Evolutionary conservation across 2,329 filamentous ascomycete genomes (phyloP).

Genomic region (Bimuria novae-zelandiae): DNA sequence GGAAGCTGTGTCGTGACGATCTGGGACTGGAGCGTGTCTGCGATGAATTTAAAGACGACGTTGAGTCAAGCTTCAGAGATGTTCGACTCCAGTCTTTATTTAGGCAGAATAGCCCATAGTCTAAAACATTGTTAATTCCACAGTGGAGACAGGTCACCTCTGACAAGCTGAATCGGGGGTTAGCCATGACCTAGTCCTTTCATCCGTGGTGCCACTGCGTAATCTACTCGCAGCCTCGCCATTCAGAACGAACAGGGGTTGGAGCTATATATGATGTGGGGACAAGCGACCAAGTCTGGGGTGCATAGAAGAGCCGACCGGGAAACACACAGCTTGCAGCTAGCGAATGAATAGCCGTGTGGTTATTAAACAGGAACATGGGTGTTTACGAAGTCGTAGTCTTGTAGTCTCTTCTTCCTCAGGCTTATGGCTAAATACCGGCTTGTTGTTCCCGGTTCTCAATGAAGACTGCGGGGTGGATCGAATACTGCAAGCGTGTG

Average conservation of each 20-base stretch:
- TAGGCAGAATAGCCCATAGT: slow-evolving; percentile 38
- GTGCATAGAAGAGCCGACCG: slow-evolving; percentile 32
- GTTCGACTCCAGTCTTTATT: slow-evolving; percentile 23
- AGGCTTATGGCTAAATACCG: slow-evolving; percentile 10
- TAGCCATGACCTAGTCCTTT: slow-evolving; percentile 39
- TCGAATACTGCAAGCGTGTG: no score
- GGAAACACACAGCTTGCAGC: slow-evolving; percentile 19
- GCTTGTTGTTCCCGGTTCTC: no score
- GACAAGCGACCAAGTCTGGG: slow-evolving; percentile 34
- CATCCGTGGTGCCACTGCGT: slow-evolving; percentile 35
- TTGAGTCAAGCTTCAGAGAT: background rate
- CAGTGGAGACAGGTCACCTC: slow-evolving; percentile 29
- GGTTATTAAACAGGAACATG: background rate
- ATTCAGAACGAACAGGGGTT: slow-evolving; percentile 31
- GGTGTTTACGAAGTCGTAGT: background rate
- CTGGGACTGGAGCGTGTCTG: slow-evolving; percentile 14
- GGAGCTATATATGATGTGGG: slow-evolving; percentile 25
- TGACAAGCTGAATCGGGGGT: slow-evolving; percentile 18
- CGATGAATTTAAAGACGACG: slow-evolving; percentile 23
- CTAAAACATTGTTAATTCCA: slow-evolving; percentile 21
- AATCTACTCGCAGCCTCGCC: slow-evolving; percentile 36
- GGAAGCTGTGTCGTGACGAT: slow-evolving; percentile 17
- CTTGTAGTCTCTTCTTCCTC: background rate
- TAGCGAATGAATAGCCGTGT: slow-evolving; percentile 24
- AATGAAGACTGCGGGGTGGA: no score